Evolutionary conservation across 148 eudicot species (phyloP).

Genomic region (Persicaria tinctoria): DNA sequence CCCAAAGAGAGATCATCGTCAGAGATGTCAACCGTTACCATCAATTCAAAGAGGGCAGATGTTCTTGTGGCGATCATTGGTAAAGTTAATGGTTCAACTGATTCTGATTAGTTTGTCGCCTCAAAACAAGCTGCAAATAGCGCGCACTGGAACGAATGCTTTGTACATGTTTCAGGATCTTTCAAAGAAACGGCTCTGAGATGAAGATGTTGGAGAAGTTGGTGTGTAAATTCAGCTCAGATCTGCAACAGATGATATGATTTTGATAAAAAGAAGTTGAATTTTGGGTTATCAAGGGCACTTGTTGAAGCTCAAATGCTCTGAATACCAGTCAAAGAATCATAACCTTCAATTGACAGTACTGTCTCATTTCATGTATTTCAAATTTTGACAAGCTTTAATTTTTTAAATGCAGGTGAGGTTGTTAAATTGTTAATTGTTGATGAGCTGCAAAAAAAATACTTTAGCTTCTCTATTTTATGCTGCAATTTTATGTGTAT

Average conservation of each 20-base stretch:
- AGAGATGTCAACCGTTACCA: conserved; percentile 47
- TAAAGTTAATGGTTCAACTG: conserved; percentile 10
- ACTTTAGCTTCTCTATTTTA: too few relatives aligned
- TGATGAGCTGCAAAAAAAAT: not conserved
- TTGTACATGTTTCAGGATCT: too few relatives aligned
- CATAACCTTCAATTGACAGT: not conserved
- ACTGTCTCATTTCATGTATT: not conserved
- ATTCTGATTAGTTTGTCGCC: too few relatives aligned
- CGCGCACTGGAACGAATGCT: too few relatives aligned
- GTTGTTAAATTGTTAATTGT: not conserved
- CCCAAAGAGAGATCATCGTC: conserved; percentile 24
- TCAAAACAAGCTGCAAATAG: too few relatives aligned
- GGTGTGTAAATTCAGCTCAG: not conserved
- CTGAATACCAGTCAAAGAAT: not conserved
- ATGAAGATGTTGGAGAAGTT: not conserved
- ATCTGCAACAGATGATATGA: not conserved
- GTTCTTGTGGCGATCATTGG: conserved; percentile 67
- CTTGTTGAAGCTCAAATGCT: not conserved
- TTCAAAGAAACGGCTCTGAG: not conserved
- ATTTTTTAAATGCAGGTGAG: not conserved
- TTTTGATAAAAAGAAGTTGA: too few relatives aligned
- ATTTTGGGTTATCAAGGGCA: not conserved
- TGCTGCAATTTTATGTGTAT: too few relatives aligned
- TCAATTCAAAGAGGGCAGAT: conserved; percentile 53
- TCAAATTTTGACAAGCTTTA: not conserved